Evolutionary conservation across 306 rosid species (phyloP).

Genomic region (Biancaea sappan): DNA sequence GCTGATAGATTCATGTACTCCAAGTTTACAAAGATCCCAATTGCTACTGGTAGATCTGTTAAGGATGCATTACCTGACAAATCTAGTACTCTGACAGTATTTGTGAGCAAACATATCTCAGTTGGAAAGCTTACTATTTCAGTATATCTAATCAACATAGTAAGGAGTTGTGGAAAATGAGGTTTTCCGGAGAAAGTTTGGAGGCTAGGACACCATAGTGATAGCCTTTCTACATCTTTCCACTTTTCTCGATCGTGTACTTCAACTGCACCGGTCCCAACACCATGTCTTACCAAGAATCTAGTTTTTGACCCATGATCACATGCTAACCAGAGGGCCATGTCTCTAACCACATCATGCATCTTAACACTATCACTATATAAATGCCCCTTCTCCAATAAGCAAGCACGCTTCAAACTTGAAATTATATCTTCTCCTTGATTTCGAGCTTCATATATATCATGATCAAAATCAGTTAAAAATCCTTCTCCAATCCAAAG

Average conservation of each 20-base stretch:
- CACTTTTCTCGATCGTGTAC: not conserved
- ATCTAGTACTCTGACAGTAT: not conserved
- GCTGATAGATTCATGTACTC: not conserved
- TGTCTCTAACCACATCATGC: constrained; percentile 6
- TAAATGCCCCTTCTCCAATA: not conserved
- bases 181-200: not conserved
- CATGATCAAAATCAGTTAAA: not conserved
- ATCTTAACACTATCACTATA: not conserved
- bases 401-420: not conserved
- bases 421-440: not conserved
- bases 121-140: not conserved
- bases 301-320: not conserved
- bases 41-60: not conserved
- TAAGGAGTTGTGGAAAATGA: too few species aligned
- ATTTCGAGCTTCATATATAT: not conserved
- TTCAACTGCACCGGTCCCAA: not conserved
- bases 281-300: not conserved
- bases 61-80: not conserved
- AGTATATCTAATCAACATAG: not conserved
- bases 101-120: not conserved
- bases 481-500: not conserved
- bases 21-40: not conserved
- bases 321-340: not conserved
- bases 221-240: not conserved
- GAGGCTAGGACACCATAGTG: not conserved